Base-by-base conservation (phyloP, 2,329 filamentous ascomycete species). In the Cladophialophora carrionii region DNA sequence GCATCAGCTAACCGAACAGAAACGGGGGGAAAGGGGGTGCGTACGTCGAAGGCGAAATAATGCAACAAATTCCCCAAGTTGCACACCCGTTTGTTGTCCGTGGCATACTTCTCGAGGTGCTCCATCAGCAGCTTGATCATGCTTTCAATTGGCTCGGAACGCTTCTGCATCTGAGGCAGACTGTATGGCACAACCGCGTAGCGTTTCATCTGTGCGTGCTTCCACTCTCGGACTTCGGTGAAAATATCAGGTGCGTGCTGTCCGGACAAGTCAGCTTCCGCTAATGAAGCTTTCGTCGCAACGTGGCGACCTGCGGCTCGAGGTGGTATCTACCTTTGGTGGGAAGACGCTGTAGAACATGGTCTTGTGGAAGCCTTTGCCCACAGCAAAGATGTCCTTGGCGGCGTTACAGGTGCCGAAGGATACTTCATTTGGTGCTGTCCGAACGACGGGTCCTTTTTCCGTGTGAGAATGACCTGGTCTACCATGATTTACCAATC, bases 171-270 rank as follows among this genome's bases (percentile, higher is more conserved):
- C 1, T 69, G 65, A 4, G 65, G 67, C 60, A 75, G 61, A 46
- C 68, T 72, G 60, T 71, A 75, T 1, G 72, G 68, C 17, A 68
- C 71, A 3, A 71, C 72, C 2, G 73, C 68, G 67, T 64, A 58
- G 82, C 81, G 71, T 84, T 85, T 85, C 78, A 84, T 84, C 65
- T 78, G 77, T 0, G 82, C 82, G 71, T 85, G 83, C 22, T 82
- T 80, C n/a, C 79, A 78, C 73, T 85, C 83, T 61, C 82, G 76
- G 17, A 77, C 79, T 73, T 85, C 83, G 41, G 83, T 85, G 74
- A 85, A 85, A 71, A 85, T 84, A 66, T 85, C 83, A 5, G 83
- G 83, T 74, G 84, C 84, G 73, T 84, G 81, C 0, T 31, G 71
- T 71, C 2, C 72, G 65, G 12, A 75, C 83, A 7, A 83, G 83